A percentile compares a stretch with the other conserved stretches of the same genome.
phyloP scores from a whole-genome alignment of 2,329 filamentous ascomycete genomes.

The Biscogniauxia mediterranea region DNA sequence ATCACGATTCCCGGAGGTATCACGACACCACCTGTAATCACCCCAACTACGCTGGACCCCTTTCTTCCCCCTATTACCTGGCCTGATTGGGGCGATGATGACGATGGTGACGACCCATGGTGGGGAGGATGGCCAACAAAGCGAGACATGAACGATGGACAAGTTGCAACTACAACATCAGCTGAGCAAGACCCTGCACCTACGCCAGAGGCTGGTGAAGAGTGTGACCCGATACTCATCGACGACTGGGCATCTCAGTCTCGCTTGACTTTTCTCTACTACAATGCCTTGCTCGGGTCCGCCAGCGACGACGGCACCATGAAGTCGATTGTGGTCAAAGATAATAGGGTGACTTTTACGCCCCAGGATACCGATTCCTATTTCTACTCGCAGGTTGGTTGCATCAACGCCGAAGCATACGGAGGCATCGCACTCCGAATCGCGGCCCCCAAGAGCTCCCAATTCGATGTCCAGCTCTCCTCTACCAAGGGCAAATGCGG shows the following conservation, averaged over 20 bases:
- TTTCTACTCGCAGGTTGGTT: constrained; percentile 58
- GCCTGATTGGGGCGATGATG: background rate
- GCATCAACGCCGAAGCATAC: constrained; percentile 49
- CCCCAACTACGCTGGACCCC: background rate
- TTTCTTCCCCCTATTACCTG: background rate
- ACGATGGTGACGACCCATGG: background rate
- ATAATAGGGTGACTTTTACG: constrained; percentile 51
- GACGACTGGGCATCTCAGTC: constrained; percentile 64
- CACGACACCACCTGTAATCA: background rate
- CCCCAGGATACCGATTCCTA: constrained; percentile 50
- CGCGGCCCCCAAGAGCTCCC: constrained; percentile 50
- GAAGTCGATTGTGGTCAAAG: constrained; percentile 51
- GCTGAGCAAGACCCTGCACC: constrained; percentile 7
- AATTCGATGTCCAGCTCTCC: constrained; percentile 51
- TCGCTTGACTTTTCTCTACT: constrained; percentile 58
- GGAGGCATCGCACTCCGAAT: constrained; percentile 56
- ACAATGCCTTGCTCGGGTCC: constrained; percentile 56
- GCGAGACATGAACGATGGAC: background rate
- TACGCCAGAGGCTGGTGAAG: constrained; percentile 10
- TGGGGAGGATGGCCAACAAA: background rate
- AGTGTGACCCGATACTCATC: constrained; percentile 46
- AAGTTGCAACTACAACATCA: background rate
- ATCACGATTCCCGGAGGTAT: background rate
- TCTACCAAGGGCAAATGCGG: constrained; percentile 44
- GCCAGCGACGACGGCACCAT: constrained; percentile 58